Conservation (phyloP, 164 flowering plant species). For the Litsea cubeba region DNA sequence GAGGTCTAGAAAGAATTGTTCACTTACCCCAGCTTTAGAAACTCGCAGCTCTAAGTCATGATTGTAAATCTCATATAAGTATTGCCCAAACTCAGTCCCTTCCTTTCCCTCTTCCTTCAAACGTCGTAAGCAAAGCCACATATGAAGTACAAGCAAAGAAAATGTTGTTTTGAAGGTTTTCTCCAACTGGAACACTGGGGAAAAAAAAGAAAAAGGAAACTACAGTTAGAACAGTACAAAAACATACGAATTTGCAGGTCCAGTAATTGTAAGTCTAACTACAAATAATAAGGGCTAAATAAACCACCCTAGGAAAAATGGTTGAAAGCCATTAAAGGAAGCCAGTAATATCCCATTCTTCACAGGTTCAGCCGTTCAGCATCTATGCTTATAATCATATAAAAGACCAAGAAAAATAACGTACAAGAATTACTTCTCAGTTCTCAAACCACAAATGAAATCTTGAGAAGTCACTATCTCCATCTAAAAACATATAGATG, state of each 20-base stretch:
- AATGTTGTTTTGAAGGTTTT: constrained; percentile 84
- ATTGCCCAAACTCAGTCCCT: constrained; percentile 90
- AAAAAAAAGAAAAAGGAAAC: not conserved
- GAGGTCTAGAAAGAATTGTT: constrained; percentile 3
- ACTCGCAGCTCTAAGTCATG: constrained; percentile 95
- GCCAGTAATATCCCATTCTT: not conserved
- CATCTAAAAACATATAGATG: not conserved
- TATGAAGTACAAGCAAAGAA: constrained; percentile 87
- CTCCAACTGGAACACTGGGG: constrained; percentile 92
- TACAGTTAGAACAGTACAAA: not conserved
- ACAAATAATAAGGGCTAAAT: not conserved
- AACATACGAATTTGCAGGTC: not conserved
- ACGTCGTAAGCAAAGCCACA: constrained; percentile 94
- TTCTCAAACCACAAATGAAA: too few relatives aligned
- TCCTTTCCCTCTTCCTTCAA: constrained; percentile 93
- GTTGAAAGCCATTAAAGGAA: not conserved
- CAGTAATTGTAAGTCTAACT: not conserved
- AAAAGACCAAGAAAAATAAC: not conserved
- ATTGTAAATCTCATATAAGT: constrained; percentile 85
- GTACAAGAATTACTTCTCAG: not conserved
- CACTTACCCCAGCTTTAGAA: constrained; percentile 93
- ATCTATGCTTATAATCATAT: not conserved
- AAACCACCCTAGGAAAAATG: not conserved
- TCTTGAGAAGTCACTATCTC: not conserved
- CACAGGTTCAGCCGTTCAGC: not conserved